phyloP scores from a whole-genome alignment of 1,284 basidiomycete genomes.

The Rhodotorula mucilaginosa region DNA sequence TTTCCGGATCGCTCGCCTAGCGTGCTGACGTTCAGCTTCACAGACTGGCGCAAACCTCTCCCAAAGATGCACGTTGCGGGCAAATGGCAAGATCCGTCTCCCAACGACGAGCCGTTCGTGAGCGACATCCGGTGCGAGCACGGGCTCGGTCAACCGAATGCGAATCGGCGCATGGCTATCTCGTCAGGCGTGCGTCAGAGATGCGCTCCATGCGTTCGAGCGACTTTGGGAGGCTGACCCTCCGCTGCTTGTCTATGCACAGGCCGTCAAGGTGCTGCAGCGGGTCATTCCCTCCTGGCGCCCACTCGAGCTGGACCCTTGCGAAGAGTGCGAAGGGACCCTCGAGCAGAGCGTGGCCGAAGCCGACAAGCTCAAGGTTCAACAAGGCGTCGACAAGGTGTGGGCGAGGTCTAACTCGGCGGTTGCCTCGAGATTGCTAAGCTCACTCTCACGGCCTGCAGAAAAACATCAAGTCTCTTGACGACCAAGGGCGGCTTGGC shows the following conservation, averaged over 20 bases:
- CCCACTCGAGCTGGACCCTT: constrained; percentile 47
- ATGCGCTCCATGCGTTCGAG: background rate
- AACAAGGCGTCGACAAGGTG: constrained; percentile 72
- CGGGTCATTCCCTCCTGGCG: constrained; percentile 64
- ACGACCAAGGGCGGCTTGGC: constrained; percentile 12
- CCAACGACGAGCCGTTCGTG: constrained; percentile 59
- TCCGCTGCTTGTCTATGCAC: background rate
- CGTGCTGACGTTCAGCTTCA: too few relatives aligned
- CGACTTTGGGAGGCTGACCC: background rate
- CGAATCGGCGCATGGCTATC: constrained; percentile 49
- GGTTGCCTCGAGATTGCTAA: too few relatives aligned
- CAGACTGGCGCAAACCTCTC: constrained; percentile 67
- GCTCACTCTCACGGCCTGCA: background rate
- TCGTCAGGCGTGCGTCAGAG: constrained; percentile 56
- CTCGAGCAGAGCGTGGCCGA: constrained; percentile 60
- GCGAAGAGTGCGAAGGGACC: constrained; percentile 60
- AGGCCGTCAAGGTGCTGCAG: constrained; percentile 62
- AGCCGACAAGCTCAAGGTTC: constrained; percentile 54
- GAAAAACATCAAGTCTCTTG: constrained; percentile 15
- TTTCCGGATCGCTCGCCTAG: too few relatives aligned
- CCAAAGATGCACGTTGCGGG: constrained; percentile 67
- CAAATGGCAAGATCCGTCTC: constrained; percentile 60
- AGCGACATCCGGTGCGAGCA: constrained; percentile 69
- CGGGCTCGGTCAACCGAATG: constrained; percentile 57
- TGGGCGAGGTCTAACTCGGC: background rate